Conservation (phyloP, 73 alveolate genomes). For the Loxodes magnus region DNA sequence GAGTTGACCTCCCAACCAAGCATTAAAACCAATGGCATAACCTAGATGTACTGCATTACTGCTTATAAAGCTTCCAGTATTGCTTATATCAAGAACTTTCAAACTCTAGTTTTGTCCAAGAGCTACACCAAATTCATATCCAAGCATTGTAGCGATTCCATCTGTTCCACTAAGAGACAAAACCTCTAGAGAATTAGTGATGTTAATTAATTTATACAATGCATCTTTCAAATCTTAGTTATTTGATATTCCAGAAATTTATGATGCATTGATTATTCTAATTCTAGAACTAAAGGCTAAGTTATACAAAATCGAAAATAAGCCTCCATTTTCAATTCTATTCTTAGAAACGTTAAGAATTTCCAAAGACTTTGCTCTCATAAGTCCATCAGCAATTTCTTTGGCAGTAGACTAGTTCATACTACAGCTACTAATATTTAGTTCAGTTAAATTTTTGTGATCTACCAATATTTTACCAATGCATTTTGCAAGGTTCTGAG, state of each 20-base stretch:
- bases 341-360: slow-evolving; percentile 43
- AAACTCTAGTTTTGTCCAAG: slow-evolving; percentile 87
- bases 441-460: slow-evolving; percentile 54
- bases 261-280: slow-evolving; percentile 27
- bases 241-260: slow-evolving; percentile 62
- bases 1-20: slow-evolving; percentile 68
- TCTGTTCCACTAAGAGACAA: too few species aligned
- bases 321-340: slow-evolving; percentile 48
- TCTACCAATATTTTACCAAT: slow-evolving; percentile 63
- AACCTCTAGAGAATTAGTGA: background rate
- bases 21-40: slow-evolving; percentile 69
- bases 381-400: slow-evolving; percentile 94
- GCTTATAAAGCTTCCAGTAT: slow-evolving; percentile 21
- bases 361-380: slow-evolving; percentile 89
- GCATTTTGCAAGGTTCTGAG: slow-evolving; percentile 9
- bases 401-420: slow-evolving; percentile 46
- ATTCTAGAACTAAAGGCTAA: slow-evolving; percentile 67
- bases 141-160: slow-evolving; percentile 16
- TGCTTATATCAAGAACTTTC: slow-evolving; percentile 48
- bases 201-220: slow-evolving; percentile 19
- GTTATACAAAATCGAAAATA: slow-evolving; percentile 74
- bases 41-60: slow-evolving; percentile 30
- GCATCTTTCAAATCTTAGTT: slow-evolving; percentile 67
- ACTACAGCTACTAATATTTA: slow-evolving; percentile 45
- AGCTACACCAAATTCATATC: slow-evolving; percentile 70